Conservation (phyloP, 1,139 yeast genomes). For the Yamadazyma oceani region DNA sequence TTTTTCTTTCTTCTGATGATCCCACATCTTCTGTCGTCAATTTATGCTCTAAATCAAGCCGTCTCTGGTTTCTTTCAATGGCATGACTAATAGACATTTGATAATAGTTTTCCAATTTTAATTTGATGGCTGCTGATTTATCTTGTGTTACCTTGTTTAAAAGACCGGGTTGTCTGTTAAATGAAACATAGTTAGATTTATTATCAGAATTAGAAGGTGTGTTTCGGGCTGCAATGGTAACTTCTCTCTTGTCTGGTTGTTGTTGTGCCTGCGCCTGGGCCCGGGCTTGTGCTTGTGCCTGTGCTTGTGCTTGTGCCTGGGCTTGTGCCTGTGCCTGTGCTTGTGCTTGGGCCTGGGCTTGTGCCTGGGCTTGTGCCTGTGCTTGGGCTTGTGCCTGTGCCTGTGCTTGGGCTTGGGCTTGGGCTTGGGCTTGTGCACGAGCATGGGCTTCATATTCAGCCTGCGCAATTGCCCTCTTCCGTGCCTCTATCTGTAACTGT, state of each 20-base stretch:
- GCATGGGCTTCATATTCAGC: constrained; percentile 9
- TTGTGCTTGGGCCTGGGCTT: constrained; percentile 17
- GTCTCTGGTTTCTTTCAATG: constrained; percentile 76
- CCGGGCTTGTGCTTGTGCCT: constrained; percentile 9
- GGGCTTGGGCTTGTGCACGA: constrained; percentile 4
- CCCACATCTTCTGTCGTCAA: constrained; percentile 60
- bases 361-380: constrained; percentile 17
- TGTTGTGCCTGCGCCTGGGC: constrained; percentile 4
- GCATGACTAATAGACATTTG: constrained; percentile 79
- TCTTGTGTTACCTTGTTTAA: constrained; percentile 67
- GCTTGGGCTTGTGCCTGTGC: constrained; percentile 16
- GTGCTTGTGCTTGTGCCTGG: constrained; percentile 14
- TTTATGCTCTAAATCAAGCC: constrained; percentile 70
- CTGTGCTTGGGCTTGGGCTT: constrained; percentile 5
- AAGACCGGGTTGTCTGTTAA: constrained; percentile 84
- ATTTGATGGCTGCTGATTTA: constrained; percentile 69
- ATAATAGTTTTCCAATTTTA: constrained; percentile 70
- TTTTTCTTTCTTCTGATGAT: constrained; percentile 68
- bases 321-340: constrained; percentile 16
- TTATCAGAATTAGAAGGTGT: background rate
- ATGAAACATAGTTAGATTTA: constrained; percentile 54
- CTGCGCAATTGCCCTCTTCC: constrained; percentile 7
- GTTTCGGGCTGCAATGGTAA: constrained; percentile 1
- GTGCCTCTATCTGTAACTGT: constrained; percentile 10
- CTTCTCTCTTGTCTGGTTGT: constrained; percentile 4